Base-by-base conservation (phyloP, 192 early-diverging fungal genomes). In the Backusella tarrabulga region DNA sequence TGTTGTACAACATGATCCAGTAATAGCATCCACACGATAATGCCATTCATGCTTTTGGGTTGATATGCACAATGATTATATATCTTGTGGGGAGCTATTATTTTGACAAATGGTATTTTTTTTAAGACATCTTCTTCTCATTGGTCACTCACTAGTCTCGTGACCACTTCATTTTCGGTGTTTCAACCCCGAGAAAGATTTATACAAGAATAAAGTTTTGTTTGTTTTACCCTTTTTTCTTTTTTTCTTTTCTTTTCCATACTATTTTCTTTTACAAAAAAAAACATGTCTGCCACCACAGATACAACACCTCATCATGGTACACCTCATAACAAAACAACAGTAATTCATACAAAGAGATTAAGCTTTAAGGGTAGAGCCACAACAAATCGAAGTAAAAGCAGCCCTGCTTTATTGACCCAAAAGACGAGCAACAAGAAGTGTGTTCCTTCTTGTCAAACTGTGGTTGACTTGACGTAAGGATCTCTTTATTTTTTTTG, bases 391-490 rank as follows among this genome's bases (percentile, higher is more conserved):
- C 23, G 23, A 63, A 63, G 56, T n/a, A 63, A 63, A 63, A 63
- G 56, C 0, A 63, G 56, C 12, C 56, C 56, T 63, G 56, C 56
- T 14, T 63, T 63, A 12, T 12, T 63, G 23, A 63, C 56, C 2
- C 8, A n/a, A 63, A 63, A 63, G 19, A 21, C 46, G 3, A 50
- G 5, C 6, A 19, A 4, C 15, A 63, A 63, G 8, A 54, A 54
- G 9, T 0, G 6, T 23, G 8, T 76, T 34, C 75, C 75, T 19
- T 41, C 36, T 17, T 76, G 75, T 50, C 40, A 77, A 41, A 56
- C 76, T 29, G 6, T 77, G n/a, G 60, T 77, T 35, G 68, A 77
- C 44, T 68, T 77, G 17, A 52, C 76, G 76, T 68, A 77, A 42
- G 15, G 3, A 32, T 12, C 17, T 60, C 4, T 36, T 8, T 38